These are phyloP conservation scores for Harringtonia aguacate DNA, from an alignment of 2,329 filamentous ascomycete species.

Conservation along the genomic window DNA sequence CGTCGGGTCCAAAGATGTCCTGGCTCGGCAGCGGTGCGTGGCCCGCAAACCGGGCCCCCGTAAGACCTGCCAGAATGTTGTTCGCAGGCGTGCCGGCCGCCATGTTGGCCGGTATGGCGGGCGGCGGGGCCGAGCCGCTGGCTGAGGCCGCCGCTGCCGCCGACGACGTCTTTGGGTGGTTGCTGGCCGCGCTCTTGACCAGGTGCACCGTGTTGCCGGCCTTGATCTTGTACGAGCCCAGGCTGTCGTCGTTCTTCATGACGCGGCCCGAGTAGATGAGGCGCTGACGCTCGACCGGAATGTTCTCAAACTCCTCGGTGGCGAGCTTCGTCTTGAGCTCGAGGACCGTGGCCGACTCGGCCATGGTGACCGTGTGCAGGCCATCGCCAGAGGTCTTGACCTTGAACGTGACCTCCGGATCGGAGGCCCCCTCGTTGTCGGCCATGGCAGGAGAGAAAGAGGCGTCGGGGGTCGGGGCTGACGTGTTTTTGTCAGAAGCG, in stretches of 20 bases:
- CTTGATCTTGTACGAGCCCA: conserved; percentile 89
- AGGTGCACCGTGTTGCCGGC: conserved; percentile 91
- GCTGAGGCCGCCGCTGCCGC: neutral
- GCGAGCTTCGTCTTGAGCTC: conserved; percentile 89
- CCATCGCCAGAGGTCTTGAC: conserved; percentile 93
- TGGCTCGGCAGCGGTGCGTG: conserved; percentile 80
- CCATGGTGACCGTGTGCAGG: conserved; percentile 64
- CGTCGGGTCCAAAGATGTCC: conserved; percentile 86
- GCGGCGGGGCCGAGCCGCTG: conserved; percentile 30
- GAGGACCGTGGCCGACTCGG: conserved; percentile 62
- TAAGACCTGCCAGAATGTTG: conserved; percentile 82
- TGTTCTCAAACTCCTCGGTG: conserved; percentile 69
- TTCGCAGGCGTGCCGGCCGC: conserved; percentile 67
- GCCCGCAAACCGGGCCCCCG: conserved; percentile 86
- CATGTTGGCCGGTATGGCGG: conserved; percentile 64
- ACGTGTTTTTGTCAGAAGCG: too few species aligned
- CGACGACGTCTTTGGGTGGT: conserved; percentile 36
- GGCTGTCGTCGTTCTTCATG: conserved; percentile 84
- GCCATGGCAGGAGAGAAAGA: conserved; percentile 42
- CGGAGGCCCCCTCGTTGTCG: conserved; percentile 52
- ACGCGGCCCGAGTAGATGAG: conserved; percentile 96
- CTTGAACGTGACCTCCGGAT: conserved; percentile 83
- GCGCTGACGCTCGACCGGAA: conserved; percentile 79
- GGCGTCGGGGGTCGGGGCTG: too few species aligned
- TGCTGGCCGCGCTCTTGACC: conserved; percentile 92